These are phyloP conservation scores for Beauveria australis DNA, from an alignment of 2,329 filamentous ascomycete species.

Conservation along the genomic window DNA sequence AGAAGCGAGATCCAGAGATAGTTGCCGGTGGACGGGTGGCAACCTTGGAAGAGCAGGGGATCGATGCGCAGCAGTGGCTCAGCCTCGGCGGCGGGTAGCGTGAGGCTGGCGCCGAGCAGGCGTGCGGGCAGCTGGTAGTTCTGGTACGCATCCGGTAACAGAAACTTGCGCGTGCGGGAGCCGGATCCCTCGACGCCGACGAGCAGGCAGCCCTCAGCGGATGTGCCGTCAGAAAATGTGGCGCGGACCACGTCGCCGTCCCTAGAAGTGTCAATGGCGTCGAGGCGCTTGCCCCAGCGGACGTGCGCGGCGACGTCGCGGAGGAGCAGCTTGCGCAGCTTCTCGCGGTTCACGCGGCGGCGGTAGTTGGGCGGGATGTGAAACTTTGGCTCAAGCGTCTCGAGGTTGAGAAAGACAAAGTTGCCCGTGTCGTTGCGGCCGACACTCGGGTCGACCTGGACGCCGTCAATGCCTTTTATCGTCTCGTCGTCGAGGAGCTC, in stretches of 20 bases:
- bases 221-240: slow-evolving; percentile 25
- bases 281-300: slow-evolving; percentile 25
- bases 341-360: slow-evolving; percentile 28
- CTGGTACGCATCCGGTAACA: slow-evolving; percentile 23
- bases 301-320: slow-evolving; percentile 21
- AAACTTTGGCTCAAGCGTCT: slow-evolving; percentile 28
- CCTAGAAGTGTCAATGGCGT: slow-evolving; percentile 16
- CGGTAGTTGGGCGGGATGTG: slow-evolving; percentile 29
- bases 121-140: slow-evolving; percentile 28
- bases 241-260: slow-evolving; percentile 18
- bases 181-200: slow-evolving; percentile 34
- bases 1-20: slow-evolving; percentile 44
- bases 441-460: slow-evolving; percentile 28
- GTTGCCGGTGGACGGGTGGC: slow-evolving; percentile 39
- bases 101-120: slow-evolving; percentile 28
- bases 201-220: slow-evolving; percentile 24
- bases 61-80: slow-evolving; percentile 37
- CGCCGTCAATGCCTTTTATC: slow-evolving; percentile 17
- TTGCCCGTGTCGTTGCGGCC: slow-evolving; percentile 30
- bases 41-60: slow-evolving; percentile 45
- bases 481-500: slow-evolving; percentile 19
- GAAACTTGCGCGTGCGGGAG: slow-evolving; percentile 27
- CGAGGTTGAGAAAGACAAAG: slow-evolving; percentile 33
- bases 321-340: slow-evolving; percentile 24
- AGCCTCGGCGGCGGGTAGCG: slow-evolving; percentile 30